Base-by-base conservation (phyloP, 2,329 filamentous ascomycete species). In the Coleophoma eucalyptorum region DNA sequence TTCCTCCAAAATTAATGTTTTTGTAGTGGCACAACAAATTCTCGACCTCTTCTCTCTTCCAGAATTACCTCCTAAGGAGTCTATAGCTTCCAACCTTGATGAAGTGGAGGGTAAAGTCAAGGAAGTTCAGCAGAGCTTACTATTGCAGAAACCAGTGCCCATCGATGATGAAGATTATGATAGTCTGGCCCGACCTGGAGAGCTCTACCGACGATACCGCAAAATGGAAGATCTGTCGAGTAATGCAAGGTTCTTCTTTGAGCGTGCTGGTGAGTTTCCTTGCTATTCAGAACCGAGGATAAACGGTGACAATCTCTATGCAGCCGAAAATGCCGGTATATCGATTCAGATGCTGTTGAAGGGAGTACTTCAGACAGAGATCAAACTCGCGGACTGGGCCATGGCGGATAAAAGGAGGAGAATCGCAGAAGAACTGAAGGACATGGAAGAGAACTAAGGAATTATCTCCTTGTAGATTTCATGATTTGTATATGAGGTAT, bases 401-500 rank as follows among this genome's bases (percentile, higher is more conserved):
- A n/a, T 59, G 35, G 52, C 44, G 6, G 58, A 65, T 10, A 57
- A 51, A 21, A 65, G 52, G 48, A 58, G 50, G 38, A 44, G 32
- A n/a, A 18, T 50, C n/a, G 21, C 40, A 13, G 32, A 10, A 35
- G 33, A 51, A 20, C 38, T 16, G n/a, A 32, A 5, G 11, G 32
- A 20, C n/a, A 32, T 18, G 44, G 34, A 43, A 18, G 49, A 46
- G 32, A 38, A 40, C n/a, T 50, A 7, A 32, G 7, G 6, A 42
- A 19, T 21, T 85, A 75, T 86, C 72, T 50, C 64, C 65, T 65
- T 58, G 55, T 52, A 67, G 64, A 93, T 89, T 94, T 89, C 89
- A 94, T 26, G 26, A 5, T 8, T 26, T 26, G 26, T 26, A 26
- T 26, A 6, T 26, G 26, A 8, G 26, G 26, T 7, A 26, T 26